Conservation (phyloP, 306 rosid genomes). For the Cucumis melo region DNA sequence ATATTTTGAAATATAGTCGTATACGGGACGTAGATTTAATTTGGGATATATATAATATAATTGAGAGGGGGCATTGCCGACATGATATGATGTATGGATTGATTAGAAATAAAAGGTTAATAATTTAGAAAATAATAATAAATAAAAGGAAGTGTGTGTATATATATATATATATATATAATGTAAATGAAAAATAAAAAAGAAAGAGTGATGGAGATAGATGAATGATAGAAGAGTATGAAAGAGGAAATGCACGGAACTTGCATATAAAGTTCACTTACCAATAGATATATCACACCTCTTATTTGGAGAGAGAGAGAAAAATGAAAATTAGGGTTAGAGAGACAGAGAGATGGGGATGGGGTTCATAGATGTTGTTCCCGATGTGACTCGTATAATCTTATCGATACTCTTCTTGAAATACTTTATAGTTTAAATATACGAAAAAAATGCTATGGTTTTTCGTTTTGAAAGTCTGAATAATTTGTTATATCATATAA, state of each 20-base stretch:
- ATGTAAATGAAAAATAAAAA: background rate
- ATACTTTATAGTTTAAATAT: background rate
- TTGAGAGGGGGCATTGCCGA: conserved; percentile 5
- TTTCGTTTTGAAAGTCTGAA: no score
- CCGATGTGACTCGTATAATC: background rate
- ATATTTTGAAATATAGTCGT: no score
- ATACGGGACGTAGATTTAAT: background rate
- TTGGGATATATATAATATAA: background rate
- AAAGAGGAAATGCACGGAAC: conserved; percentile 15
- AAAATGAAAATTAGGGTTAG: conserved; percentile 4
- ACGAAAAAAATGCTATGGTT: no score
- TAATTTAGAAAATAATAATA: background rate
- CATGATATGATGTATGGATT: background rate
- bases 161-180: no score
- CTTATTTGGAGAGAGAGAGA: background rate
- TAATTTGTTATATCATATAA: no score
- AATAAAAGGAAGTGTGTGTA: no score
- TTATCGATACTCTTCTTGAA: background rate
- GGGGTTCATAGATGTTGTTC: background rate
- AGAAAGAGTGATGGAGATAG: conserved; percentile 15
- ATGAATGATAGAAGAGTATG: conserved; percentile 4
- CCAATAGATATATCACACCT: background rate
- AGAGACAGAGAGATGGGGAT: conserved; percentile 8
- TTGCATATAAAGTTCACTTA: background rate
- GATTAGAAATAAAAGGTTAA: background rate